Evolutionary conservation across 768 basidiomycete genomes (phyloP).

Genomic region (Clavaria fumosa): DNA sequence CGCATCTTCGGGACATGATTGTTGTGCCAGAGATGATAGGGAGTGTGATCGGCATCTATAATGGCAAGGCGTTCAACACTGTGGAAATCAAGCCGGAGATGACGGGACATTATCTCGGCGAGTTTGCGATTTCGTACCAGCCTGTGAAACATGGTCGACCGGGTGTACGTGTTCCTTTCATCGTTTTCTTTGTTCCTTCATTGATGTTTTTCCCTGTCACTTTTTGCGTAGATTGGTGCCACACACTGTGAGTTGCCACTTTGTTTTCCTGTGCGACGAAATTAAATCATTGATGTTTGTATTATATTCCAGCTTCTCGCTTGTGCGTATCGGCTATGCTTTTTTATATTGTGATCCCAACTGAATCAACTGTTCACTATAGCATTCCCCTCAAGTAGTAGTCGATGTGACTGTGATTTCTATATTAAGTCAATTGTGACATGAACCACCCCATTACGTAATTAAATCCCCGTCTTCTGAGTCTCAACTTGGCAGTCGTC

Average conservation of each 20-base stretch:
- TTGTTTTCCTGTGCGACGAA: background rate
- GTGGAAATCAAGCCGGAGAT: slow-evolving; percentile 99
- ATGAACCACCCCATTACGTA: no score
- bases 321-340: slow-evolving; percentile 34
- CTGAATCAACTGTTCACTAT: no score
- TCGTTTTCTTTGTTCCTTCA: background rate
- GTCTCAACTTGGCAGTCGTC: background rate
- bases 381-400: slow-evolving; percentile 98
- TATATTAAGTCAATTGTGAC: background rate
- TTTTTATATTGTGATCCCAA: slow-evolving; percentile 12
- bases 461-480: background rate
- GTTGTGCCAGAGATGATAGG: slow-evolving; percentile 99
- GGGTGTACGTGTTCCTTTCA: slow-evolving; percentile 50
- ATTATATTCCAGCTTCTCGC: slow-evolving; percentile 43
- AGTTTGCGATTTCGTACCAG: slow-evolving; percentile 94
- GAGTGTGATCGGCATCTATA: slow-evolving; percentile 95
- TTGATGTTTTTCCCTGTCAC: slow-evolving; percentile 9
- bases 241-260: slow-evolving; percentile 60
- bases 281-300: background rate
- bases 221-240: slow-evolving; percentile 60
- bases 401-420: no score
- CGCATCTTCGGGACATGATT: slow-evolving; percentile 99
- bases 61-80: slow-evolving; percentile 93
- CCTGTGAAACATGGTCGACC: slow-evolving; percentile 99
- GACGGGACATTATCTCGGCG: slow-evolving; percentile 98